Evolutionary conservation across 345 rosid genomes (phyloP), one percentile per base, ranked within the genome.

Genomic region (Turritis glabra): DNA sequence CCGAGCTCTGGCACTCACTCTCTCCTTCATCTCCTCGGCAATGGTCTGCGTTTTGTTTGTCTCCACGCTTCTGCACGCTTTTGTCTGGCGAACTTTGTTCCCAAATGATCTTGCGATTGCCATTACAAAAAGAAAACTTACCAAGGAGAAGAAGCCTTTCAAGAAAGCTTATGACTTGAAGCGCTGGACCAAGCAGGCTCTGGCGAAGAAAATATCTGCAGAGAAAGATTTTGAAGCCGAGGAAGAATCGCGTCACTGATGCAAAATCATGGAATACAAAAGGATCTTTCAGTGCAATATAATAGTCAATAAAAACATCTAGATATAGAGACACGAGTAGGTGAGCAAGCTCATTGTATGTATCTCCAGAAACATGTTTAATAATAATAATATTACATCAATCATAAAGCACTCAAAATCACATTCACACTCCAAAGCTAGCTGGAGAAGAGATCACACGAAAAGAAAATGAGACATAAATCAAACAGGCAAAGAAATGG

Each of bases 21-120:
- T 95, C 64, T 90, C 96, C 5, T 88, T 88, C 81, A 80, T 80
- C 84, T 84, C 97, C n/a, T 80, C 97, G 0, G 67, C 92, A 1
- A 95, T 92, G 99, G 97, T 89, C 54, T 77, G 71, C 8, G 48
- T 95, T 5, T 67, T 95, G 71, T 79, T 86, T 8, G 84, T 85
- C 61, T 92, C 87, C 41, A 90, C 97, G 10, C 80, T 87, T 57
- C 93, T 92, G 71, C 97, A 95, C 3, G 96, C 86, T 63, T 86
- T 95, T 19, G 80, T 92, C 55, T 89, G 92, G 91, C 81, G 35
- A 27, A 86, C 89, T 5, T 67, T 86, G 79, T 91, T 94, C 71
- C 97, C 97, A 0, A 95, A 92, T 43, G 97, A 86, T 65, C 96
- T 95, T 29, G 97, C 97, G 63, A 90, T 89, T 63, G 97, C 96